Base-by-base conservation (phyloP, 345 rosid genomes). In the Pistacia atlantica region DNA sequence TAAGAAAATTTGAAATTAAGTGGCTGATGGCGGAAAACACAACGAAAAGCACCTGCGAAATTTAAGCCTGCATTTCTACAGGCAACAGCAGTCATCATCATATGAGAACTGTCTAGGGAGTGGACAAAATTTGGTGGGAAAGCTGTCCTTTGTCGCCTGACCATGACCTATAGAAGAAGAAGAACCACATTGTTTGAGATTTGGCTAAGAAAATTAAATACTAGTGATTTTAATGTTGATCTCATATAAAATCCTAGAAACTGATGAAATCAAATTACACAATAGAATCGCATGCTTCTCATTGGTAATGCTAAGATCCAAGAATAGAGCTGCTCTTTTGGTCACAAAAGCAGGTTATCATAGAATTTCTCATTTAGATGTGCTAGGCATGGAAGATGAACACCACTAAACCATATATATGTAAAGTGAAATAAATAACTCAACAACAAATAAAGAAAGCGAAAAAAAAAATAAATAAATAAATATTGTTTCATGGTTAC, bases 51-150 rank as follows among this genome's bases (percentile, higher is more conserved):
- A 93, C 99, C 99, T 88, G 99, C 98, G 75, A 97, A 97, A 77
- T 75, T 90, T 79, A 97, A 62, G 81, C 98, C 97, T 68, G 91
- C 92, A 76, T 65, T 84, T 82, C 84, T 88, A 88, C 99, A 94
- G 76, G 98, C 93, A 79, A 90, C 81, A 65, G 97, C 97, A 76
- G 98, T 97, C 99, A 97, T 94, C 99, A 97, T 97, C 99, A 97
- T 97, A 81, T 97, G 99, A 76, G 98, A 92, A 63, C 98, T 94
- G 79, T 97, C 99, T 22, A 97, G 94, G 65, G 97, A 97, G 86
- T 97, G 99, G 57, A 97, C 93, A 86, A 92, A 97, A 85, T 97
- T 97, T 74, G 99, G 99, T 54, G 98, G 97, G 78, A 97, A 97
- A 69, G 99, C 98, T 38, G 99, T 97, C 81, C 90, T 84, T 78